Evolutionary conservation across 441 rosid species (phyloP).

Genomic region (Bruguiera hainesii): DNA sequence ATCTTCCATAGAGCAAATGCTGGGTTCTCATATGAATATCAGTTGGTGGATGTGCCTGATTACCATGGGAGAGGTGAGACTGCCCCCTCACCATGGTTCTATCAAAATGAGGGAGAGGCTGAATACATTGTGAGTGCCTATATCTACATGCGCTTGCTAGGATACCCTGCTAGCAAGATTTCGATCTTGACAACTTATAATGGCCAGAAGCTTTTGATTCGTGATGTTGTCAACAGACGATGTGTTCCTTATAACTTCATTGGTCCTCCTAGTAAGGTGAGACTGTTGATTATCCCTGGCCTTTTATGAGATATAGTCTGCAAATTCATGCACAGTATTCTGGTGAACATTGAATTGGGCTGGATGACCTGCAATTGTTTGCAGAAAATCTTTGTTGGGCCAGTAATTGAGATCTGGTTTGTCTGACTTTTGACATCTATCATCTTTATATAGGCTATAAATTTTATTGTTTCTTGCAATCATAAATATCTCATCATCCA

Average conservation of each 20-base stretch:
- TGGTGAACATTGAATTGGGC: background rate
- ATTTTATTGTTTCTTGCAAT: no score
- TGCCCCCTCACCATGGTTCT: slow-evolving; percentile 99
- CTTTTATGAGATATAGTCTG: background rate
- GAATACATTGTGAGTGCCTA: slow-evolving; percentile 96
- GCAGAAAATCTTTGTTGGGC: background rate
- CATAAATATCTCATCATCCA: no score
- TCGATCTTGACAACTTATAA: slow-evolving; percentile 98
- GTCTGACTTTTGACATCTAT: background rate
- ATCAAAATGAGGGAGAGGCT: slow-evolving; percentile 99
- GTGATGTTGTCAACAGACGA: slow-evolving; percentile 94
- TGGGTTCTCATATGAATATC: slow-evolving; percentile 94
- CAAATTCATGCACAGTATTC: background rate
- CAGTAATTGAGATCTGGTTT: background rate
- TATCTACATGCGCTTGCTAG: slow-evolving; percentile 95
- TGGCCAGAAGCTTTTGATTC: slow-evolving; percentile 97
- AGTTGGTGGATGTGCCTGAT: slow-evolving; percentile 92
- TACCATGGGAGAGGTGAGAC: slow-evolving; percentile 87
- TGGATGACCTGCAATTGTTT: background rate
- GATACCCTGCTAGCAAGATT: slow-evolving; percentile 93
- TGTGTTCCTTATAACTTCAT: slow-evolving; percentile 85
- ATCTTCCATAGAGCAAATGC: slow-evolving; percentile 84
- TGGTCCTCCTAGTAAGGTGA: slow-evolving; percentile 96
- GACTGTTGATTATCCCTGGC: background rate
- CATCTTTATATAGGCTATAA: no score